phyloP scores from a whole-genome alignment of 768 basidiomycete genomes.

The Serendipita sp. region DNA sequence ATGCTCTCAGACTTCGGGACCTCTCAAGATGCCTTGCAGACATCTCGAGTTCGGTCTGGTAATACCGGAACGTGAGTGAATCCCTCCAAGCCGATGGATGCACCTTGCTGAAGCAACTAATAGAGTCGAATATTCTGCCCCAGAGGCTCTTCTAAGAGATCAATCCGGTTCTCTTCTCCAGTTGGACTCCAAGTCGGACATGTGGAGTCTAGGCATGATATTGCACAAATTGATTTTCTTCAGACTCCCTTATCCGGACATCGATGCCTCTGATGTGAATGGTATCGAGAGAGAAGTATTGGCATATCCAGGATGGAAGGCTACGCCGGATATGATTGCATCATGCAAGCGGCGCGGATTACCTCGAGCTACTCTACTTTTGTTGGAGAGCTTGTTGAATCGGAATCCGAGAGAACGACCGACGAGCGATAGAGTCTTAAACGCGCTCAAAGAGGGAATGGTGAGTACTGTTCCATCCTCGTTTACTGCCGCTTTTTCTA shows the following conservation, averaged over 20 bases:
- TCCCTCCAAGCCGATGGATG: neutral
- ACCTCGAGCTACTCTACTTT: constrained; percentile 49
- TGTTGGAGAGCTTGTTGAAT: constrained; percentile 58
- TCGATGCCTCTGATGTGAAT: constrained; percentile 47
- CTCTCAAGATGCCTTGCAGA: constrained; percentile 74
- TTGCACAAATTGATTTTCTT: constrained; percentile 89
- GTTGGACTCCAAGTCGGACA: constrained; percentile 78
- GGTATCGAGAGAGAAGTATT: constrained; percentile 57
- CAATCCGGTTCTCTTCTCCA: constrained; percentile 52
- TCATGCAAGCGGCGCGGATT: constrained; percentile 58
- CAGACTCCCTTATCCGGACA: constrained; percentile 63
- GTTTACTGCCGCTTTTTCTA: constrained; percentile 8
- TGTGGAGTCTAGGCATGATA: constrained; percentile 97
- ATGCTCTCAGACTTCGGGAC: constrained; percentile 96
- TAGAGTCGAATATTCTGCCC: constrained; percentile 76
- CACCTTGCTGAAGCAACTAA: constrained; percentile 2
- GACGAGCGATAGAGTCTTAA: constrained; percentile 52
- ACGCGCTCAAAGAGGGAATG: constrained; percentile 46
- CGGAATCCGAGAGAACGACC: constrained; percentile 46
- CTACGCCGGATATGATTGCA: constrained; percentile 32
- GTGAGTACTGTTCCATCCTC: neutral
- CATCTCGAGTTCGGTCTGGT: constrained; percentile 57
- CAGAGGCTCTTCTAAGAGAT: constrained; percentile 48
- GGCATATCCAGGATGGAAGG: constrained; percentile 55
- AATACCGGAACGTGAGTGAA: constrained; percentile 81